Conservation (phyloP, 2,329 filamentous ascomycete species). For the Fusarium sp. region DNA sequence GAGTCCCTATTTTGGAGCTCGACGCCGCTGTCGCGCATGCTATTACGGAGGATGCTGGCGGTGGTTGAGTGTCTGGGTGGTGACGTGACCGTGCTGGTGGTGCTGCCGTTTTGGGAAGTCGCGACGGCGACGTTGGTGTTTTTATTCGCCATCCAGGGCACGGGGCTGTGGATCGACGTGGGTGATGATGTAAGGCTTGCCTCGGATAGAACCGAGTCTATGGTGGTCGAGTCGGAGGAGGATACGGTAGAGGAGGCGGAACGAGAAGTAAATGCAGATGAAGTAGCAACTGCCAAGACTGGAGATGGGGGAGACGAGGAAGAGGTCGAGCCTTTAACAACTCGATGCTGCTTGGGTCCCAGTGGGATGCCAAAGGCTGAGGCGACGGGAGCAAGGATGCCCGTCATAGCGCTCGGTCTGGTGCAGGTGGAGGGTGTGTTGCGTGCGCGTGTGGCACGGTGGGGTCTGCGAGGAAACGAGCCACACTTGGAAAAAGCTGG, state of each 20-base stretch:
- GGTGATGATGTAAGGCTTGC: slow-evolving; percentile 35
- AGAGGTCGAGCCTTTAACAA: slow-evolving; percentile 33
- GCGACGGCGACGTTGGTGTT: slow-evolving; percentile 19
- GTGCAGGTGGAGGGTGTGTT: slow-evolving; percentile 4
- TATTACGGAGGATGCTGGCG: slow-evolving; percentile 15
- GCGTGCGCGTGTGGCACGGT: slow-evolving; percentile 28
- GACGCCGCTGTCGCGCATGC: slow-evolving; percentile 48
- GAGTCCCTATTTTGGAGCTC: slow-evolving; percentile 44
- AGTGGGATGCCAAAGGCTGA: slow-evolving; percentile 50
- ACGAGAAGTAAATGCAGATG: slow-evolving; percentile 23
- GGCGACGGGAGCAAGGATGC: slow-evolving; percentile 45
- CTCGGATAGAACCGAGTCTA: slow-evolving; percentile 33
- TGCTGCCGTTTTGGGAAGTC: slow-evolving; percentile 8
- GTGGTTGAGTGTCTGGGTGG: slow-evolving; percentile 12
- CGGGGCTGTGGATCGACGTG: slow-evolving; percentile 5
- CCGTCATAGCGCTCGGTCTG: slow-evolving; percentile 42
- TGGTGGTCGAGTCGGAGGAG: slow-evolving; percentile 27
- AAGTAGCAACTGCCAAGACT: slow-evolving; percentile 15
- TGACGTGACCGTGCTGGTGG: slow-evolving; percentile 21
- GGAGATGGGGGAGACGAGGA: slow-evolving; percentile 24
- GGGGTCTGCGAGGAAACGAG: slow-evolving; percentile 23
- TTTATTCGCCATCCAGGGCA: slow-evolving; percentile 21
- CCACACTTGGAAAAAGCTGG: slow-evolving; percentile 23
- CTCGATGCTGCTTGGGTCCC: slow-evolving; percentile 38
- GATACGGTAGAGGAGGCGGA: slow-evolving; percentile 7